Percentiles rank a stretch among this genome's conserved stretches.
phyloP scores from a whole-genome alignment of 768 basidiomycete genomes.

The Xerocomellus intermedius region DNA sequence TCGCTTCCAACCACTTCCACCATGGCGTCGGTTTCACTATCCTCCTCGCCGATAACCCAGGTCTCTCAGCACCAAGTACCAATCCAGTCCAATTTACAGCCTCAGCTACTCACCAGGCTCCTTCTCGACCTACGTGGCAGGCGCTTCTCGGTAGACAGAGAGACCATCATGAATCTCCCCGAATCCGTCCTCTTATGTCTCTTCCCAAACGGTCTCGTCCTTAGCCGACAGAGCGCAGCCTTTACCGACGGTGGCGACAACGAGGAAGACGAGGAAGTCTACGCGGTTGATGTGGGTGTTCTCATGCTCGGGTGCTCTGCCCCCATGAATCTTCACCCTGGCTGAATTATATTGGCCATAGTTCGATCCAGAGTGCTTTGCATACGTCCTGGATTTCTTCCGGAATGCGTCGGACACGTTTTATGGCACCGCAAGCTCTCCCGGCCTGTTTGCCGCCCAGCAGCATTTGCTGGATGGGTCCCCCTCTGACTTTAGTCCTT shows the following conservation, averaged over 20 bases:
- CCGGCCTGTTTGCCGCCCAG: constrained; percentile 76
- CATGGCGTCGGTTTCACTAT: constrained; percentile 41
- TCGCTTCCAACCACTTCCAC: constrained; percentile 16
- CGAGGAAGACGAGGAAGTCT: constrained; percentile 87
- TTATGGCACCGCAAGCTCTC: constrained; percentile 77
- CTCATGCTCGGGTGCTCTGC: constrained; percentile 5
- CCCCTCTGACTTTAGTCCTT: constrained; percentile 56
- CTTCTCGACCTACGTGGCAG: constrained; percentile 88
- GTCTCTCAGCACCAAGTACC: constrained; percentile 54
- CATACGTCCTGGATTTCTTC: constrained; percentile 93
- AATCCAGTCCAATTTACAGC: constrained; percentile 71
- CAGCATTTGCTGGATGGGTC: constrained; percentile 73
- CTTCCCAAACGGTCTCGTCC: constrained; percentile 95
- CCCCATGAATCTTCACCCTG: background rate
- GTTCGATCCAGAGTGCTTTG: constrained; percentile 98
- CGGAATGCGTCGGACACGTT: constrained; percentile 82
- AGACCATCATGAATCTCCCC: constrained; percentile 97
- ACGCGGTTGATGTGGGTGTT: constrained; percentile 88
- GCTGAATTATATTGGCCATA: constrained; percentile 32
- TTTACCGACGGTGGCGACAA: constrained; percentile 71
- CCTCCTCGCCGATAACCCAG: constrained; percentile 57
- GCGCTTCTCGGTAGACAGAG: constrained; percentile 93
- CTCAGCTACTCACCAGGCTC: constrained; percentile 84
- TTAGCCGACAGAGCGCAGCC: constrained; percentile 81
- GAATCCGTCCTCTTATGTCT: constrained; percentile 95